phyloP scores from a whole-genome alignment of 2,329 filamentous ascomycete genomes.

The Fulvia fulva region DNA sequence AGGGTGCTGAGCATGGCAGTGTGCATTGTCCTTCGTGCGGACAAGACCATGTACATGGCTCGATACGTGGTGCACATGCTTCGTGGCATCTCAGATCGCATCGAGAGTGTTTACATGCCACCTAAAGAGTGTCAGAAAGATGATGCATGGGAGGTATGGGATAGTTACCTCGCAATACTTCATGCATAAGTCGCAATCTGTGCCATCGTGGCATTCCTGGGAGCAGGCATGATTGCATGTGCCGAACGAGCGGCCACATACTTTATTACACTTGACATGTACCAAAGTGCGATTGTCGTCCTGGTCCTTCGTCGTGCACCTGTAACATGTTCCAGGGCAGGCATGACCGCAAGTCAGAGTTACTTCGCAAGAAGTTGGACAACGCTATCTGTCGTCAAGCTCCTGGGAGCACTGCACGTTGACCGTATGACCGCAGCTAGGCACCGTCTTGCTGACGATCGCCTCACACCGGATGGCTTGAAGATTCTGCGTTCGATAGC shows the following conservation, averaged over 20 bases:
- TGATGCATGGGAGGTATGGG: no score
- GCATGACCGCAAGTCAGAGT: slow-evolving; percentile 55
- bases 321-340: slow-evolving; percentile 49
- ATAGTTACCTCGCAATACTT: slow-evolving; percentile 53
- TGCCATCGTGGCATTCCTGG: slow-evolving; percentile 49
- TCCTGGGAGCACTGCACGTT: no score
- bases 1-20: slow-evolving; percentile 64
- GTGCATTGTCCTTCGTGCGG: slow-evolving; percentile 48
- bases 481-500: no score
- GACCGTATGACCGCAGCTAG: no score
- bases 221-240: slow-evolving; percentile 57
- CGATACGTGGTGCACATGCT: slow-evolving; percentile 59
- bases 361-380: no score
- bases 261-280: slow-evolving; percentile 49
- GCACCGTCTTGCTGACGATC: no score
- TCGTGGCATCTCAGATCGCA: slow-evolving; percentile 57
- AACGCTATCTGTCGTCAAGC: no score
- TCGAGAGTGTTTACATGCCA: slow-evolving; percentile 53
- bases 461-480: no score
- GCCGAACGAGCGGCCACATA: slow-evolving; percentile 49
- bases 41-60: slow-evolving; percentile 54
- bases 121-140: no score
- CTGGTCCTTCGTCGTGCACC: slow-evolving; percentile 44
- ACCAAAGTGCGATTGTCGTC: slow-evolving; percentile 30
- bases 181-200: slow-evolving; percentile 47